Evolutionary conservation across 257 asterid species (phyloP).

Genomic region (Nyctanthes arbortristis): DNA sequence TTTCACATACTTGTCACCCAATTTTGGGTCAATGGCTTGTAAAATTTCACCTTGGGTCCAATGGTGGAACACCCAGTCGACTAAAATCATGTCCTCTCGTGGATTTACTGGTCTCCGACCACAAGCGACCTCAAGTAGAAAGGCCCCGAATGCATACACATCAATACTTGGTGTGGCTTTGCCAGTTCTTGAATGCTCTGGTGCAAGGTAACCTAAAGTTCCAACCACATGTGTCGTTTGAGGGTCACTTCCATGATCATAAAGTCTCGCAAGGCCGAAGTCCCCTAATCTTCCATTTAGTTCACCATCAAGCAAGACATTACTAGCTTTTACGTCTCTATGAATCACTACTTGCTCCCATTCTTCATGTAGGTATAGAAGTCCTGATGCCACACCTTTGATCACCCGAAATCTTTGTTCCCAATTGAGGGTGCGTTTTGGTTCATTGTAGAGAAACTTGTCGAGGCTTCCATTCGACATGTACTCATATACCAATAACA

Average conservation of each 20-base stretch:
- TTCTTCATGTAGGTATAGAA: constrained; percentile 28
- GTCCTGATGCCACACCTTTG: constrained; percentile 35
- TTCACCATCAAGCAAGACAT: no score
- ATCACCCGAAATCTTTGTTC: constrained; percentile 23
- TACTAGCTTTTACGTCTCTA: no score
- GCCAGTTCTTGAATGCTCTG: constrained; percentile 18
- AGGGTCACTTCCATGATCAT: constrained; percentile 7
- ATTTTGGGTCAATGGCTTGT: no score
- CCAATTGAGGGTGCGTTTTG: constrained; percentile 19
- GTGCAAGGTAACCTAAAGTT: constrained; percentile 9
- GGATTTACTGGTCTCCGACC: constrained; percentile 31
- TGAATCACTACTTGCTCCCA: no score
- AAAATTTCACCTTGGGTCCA: no score
- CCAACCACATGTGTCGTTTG: constrained; percentile 22
- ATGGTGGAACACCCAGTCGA: constrained; percentile 21
- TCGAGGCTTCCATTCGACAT: constrained; percentile 33
- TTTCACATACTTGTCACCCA: no score
- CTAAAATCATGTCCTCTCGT: constrained; percentile 11
- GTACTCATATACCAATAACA: no score
- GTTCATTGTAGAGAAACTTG: constrained; percentile 8
- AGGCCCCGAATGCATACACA: constrained; percentile 29
- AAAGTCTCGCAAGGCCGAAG: no score
- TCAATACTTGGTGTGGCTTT: constrained; percentile 24
- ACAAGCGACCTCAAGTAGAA: constrained; percentile 31
- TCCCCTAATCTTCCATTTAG: no score